Percentiles rank a stretch among this genome's conserved stretches.
These are phyloP conservation scores for Schizosaccharomyces osmophilus DNA, from an alignment of 805 yeast species.

Conservation along the genomic window DNA sequence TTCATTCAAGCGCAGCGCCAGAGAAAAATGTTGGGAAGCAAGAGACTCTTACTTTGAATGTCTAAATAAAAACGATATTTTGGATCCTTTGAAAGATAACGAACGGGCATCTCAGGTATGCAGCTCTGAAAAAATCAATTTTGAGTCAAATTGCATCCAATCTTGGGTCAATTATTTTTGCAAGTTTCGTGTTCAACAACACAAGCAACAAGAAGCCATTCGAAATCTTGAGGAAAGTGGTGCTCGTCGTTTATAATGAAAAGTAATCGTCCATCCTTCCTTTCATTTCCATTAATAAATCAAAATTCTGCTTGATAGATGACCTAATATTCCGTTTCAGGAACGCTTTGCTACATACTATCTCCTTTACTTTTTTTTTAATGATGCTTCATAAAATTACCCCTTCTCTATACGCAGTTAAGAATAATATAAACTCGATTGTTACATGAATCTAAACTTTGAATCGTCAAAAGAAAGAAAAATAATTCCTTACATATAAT, in stretches of 20 bases:
- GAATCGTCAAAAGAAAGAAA: too few species aligned
- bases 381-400: too few species aligned
- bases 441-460: too few species aligned
- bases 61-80: neutral
- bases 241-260: neutral
- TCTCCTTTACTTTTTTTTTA: too few species aligned
- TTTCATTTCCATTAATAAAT: too few species aligned
- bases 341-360: too few species aligned
- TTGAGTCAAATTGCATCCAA: neutral
- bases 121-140: neutral
- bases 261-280: too few species aligned
- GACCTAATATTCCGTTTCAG: too few species aligned
- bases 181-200: neutral
- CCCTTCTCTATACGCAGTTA: too few species aligned
- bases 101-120: neutral
- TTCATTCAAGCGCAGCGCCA: neutral
- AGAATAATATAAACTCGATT: too few species aligned
- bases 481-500: too few species aligned
- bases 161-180: neutral
- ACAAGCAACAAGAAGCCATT: neutral
- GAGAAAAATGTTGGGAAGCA: conserved; percentile 1
- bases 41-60: neutral
- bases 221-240: neutral
- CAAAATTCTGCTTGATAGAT: too few species aligned
- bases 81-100: neutral